Evolutionary conservation across 2,329 filamentous ascomycete species (phyloP).

Genomic region (Gliomastix tumulicola): DNA sequence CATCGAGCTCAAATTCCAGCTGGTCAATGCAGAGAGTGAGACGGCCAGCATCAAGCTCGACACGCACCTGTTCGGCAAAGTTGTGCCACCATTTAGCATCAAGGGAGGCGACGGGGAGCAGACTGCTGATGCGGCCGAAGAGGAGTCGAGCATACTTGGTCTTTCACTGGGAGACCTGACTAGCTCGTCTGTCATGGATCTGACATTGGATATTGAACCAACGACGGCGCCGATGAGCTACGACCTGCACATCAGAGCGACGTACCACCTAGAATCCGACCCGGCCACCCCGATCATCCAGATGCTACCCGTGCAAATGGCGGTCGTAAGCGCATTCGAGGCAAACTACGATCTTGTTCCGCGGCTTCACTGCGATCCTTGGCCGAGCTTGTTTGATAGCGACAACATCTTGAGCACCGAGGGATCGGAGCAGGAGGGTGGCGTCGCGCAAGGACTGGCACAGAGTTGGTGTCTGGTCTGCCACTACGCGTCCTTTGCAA

Average conservation of each 20-base stretch:
- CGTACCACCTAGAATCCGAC: slow-evolving; percentile 76
- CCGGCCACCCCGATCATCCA: slow-evolving; percentile 75
- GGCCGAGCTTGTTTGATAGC: slow-evolving; percentile 80
- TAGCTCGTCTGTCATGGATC: slow-evolving; percentile 31
- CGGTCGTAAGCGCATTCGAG: slow-evolving; percentile 79
- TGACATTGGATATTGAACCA: slow-evolving; percentile 43
- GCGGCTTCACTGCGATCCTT: slow-evolving; percentile 66
- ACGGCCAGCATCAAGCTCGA: slow-evolving; percentile 67
- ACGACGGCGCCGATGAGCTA: slow-evolving; percentile 46
- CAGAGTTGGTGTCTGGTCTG: slow-evolving; percentile 79
- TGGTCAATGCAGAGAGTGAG: slow-evolving; percentile 79
- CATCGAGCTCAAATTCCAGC: slow-evolving; percentile 59
- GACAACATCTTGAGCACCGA: slow-evolving; percentile 32
- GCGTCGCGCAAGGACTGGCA: slow-evolving; percentile 51
- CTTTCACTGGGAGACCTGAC: slow-evolving; percentile 39
- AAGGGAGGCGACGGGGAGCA: slow-evolving; percentile 23
- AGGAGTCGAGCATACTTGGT: slow-evolving; percentile 34
- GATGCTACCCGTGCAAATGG: slow-evolving; percentile 59
- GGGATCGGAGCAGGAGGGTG: slow-evolving; percentile 45
- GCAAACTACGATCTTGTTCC: slow-evolving; percentile 85
- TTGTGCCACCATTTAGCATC: slow-evolving; percentile 38
- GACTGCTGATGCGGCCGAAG: slow-evolving; percentile 22
- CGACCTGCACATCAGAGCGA: slow-evolving; percentile 64
- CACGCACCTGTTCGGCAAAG: slow-evolving; percentile 56
- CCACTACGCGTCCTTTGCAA: slow-evolving; percentile 68